Conservation (phyloP, 805 yeast genomes). For the Limtongozyma cylindracea region DNA sequence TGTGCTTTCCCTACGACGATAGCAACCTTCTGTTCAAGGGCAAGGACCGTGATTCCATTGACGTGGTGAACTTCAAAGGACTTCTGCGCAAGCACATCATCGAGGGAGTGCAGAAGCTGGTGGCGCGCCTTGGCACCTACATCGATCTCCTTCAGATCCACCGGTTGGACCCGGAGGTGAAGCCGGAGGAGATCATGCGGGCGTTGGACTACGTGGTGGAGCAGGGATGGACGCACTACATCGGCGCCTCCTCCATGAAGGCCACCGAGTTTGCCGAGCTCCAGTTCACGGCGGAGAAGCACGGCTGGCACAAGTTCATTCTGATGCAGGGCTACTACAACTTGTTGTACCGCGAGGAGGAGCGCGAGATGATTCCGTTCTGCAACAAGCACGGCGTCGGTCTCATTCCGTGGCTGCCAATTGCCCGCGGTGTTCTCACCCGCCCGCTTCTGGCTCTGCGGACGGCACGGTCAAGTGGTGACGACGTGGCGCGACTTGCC, state of each 20-base stretch:
- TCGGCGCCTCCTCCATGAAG: slow-evolving; percentile 41
- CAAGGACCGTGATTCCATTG: not conserved
- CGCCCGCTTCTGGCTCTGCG: slow-evolving; percentile 10
- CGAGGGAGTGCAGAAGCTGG: slow-evolving; percentile 15
- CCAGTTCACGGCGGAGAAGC: slow-evolving; percentile 28
- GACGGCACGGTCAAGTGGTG: no score
- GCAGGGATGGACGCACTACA: slow-evolving; percentile 20
- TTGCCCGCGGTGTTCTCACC: slow-evolving; percentile 26
- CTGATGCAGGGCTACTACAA: slow-evolving; percentile 34
- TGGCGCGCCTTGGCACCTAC: slow-evolving; percentile 22
- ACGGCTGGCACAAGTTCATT: slow-evolving; percentile 32
- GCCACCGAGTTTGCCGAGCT: slow-evolving; percentile 25
- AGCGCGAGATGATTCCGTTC: slow-evolving; percentile 31
- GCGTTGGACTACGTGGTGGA: slow-evolving; percentile 25
- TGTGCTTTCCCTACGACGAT: slow-evolving; percentile 1
- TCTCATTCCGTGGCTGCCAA: slow-evolving; percentile 32
- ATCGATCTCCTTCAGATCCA: slow-evolving; percentile 34
- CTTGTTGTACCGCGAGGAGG: slow-evolving; percentile 36
- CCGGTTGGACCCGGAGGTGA: slow-evolving; percentile 19
- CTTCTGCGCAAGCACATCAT: slow-evolving; percentile 19
- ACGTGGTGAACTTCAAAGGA: slow-evolving; percentile 9
- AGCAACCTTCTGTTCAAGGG: no score
- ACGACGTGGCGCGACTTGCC: no score
- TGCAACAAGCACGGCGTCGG: slow-evolving; percentile 17
- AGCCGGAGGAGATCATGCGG: slow-evolving; percentile 27